A percentile compares a stretch with the other conserved stretches of the same genome.
Evolutionary conservation across 2,329 filamentous ascomycete species (phyloP).

Genomic region (Colletotrichum musicola): DNA sequence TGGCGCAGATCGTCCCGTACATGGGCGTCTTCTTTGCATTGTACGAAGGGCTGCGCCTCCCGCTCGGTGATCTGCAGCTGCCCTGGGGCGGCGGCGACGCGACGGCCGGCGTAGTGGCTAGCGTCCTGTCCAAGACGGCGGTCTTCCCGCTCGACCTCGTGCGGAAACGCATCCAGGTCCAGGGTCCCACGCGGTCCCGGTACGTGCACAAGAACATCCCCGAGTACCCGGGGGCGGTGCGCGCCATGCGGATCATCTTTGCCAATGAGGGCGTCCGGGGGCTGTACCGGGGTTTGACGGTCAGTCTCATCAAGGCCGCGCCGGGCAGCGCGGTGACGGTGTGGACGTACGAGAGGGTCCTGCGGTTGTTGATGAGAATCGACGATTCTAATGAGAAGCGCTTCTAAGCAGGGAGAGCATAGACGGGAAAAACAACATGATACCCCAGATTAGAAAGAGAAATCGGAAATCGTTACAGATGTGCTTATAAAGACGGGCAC

Average conservation of each 20-base stretch:
- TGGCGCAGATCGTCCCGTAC: conserved; percentile 91
- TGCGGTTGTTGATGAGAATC: conserved; percentile 68
- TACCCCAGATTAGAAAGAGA: conserved; percentile 8
- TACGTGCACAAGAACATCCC: conserved; percentile 93
- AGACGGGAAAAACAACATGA: conserved; percentile 38
- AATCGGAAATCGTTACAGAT: background rate
- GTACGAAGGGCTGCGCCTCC: conserved; percentile 82
- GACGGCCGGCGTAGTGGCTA: conserved; percentile 82
- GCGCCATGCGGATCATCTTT: conserved; percentile 77
- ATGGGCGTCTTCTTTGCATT: conserved; percentile 97
- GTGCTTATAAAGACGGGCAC: background rate
- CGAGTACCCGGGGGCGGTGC: conserved; percentile 77
- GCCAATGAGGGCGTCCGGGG: conserved; percentile 81
- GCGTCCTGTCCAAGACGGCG: conserved; percentile 85
- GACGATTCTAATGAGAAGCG: conserved; percentile 43
- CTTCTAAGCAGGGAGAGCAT: conserved; percentile 29
- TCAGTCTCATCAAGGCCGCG: conserved; percentile 92
- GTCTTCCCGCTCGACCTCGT: conserved; percentile 96
- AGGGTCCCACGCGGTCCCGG: conserved; percentile 83
- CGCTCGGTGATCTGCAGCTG: conserved; percentile 66
- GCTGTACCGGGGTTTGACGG: conserved; percentile 87
- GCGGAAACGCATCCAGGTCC: conserved; percentile 92
- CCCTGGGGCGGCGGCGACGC: conserved; percentile 87
- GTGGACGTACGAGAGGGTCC: conserved; percentile 89
- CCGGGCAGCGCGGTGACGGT: conserved; percentile 93